Evolutionary conservation across 108 stramenopile genomes (phyloP).

Genomic region (Bacterosira constricta): DNA sequence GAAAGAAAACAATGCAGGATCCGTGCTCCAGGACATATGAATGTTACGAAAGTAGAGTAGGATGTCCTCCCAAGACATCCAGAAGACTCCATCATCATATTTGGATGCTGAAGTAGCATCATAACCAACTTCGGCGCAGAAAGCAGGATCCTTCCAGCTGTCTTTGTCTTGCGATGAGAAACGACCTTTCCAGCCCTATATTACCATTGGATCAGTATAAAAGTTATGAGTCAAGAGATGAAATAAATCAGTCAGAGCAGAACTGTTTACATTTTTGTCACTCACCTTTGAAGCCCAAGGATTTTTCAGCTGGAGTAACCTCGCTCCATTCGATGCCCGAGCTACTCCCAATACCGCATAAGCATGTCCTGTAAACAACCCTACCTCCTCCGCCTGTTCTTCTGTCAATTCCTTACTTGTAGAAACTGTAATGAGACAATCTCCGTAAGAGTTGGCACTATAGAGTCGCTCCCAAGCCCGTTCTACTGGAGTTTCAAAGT

Average conservation of each 20-base stretch:
- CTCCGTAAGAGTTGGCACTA: slow-evolving; percentile 76
- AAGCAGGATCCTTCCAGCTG: slow-evolving; percentile 53
- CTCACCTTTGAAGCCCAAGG: slow-evolving; percentile 79
- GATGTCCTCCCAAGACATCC: slow-evolving; percentile 88
- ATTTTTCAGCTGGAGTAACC: slow-evolving; percentile 88
- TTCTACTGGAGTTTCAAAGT: slow-evolving; percentile 75
- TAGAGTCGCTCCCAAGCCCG: slow-evolving; percentile 83
- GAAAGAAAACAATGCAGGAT: slow-evolving; percentile 64
- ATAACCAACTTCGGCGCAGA: slow-evolving; percentile 66
- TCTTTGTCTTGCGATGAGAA: slow-evolving; percentile 53
- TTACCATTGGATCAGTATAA: neutral
- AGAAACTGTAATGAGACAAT: slow-evolving; percentile 88
- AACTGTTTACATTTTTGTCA: neutral
- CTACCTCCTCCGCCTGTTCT: slow-evolving; percentile 67
- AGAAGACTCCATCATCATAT: slow-evolving; percentile 89
- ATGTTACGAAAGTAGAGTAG: slow-evolving; percentile 76
- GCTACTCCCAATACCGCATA: slow-evolving; percentile 88
- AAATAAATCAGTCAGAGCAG: neutral
- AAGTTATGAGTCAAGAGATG: neutral
- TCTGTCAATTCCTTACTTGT: slow-evolving; percentile 68
- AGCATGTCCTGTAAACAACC: slow-evolving; percentile 89
- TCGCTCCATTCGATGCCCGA: slow-evolving; percentile 61
- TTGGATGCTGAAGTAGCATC: slow-evolving; percentile 56
- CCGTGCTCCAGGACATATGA: slow-evolving; percentile 79
- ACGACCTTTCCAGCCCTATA: slow-evolving; percentile 69